Percentiles rank a stretch among this genome's conserved stretches.
Conservation (phyloP, 768 basidiomycete genomes). For the Suillus cothurnatus region DNA sequence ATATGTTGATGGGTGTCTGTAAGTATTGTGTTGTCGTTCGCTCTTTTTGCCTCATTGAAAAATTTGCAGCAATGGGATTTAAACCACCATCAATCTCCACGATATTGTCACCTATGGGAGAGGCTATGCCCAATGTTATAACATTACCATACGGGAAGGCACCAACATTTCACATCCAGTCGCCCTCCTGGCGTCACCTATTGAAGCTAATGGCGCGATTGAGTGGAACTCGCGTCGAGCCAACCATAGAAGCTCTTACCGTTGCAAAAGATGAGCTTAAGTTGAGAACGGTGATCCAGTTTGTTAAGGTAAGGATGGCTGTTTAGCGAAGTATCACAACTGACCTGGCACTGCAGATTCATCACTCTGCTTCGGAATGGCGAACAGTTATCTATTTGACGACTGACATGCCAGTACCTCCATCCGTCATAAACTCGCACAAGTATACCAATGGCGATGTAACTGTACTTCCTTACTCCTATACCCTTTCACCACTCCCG, state of each 20-base stretch:
- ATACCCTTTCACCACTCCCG: slow-evolving; percentile 59
- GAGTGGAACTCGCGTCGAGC: slow-evolving; percentile 69
- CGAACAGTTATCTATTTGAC: slow-evolving; percentile 77
- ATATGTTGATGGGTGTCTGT: slow-evolving; percentile 65
- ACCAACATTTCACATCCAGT: slow-evolving; percentile 71
- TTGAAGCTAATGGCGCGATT: slow-evolving; percentile 76
- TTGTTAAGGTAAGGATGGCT: slow-evolving; percentile 60
- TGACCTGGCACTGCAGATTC: slow-evolving; percentile 45
- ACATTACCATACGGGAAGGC: slow-evolving; percentile 69
- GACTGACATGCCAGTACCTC: slow-evolving; percentile 66
- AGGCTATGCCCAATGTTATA: slow-evolving; percentile 71
- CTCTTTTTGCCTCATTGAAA: slow-evolving; percentile 13
- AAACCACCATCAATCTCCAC: slow-evolving; percentile 54
- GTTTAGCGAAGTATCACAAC: slow-evolving; percentile 3
- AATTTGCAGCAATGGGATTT: slow-evolving; percentile 66
- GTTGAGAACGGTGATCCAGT: slow-evolving; percentile 77
- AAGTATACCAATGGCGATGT: slow-evolving; percentile 62
- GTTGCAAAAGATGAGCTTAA: slow-evolving; percentile 54
- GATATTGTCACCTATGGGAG: slow-evolving; percentile 48
- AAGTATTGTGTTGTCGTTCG: slow-evolving; percentile 35
- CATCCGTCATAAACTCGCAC: slow-evolving; percentile 42
- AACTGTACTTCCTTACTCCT: slow-evolving; percentile 71
- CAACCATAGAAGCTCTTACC: slow-evolving; percentile 67
- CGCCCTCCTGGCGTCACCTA: slow-evolving; percentile 72
- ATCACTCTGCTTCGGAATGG: slow-evolving; percentile 64